Evolutionary conservation across 2,329 filamentous ascomycete species (phyloP).

Genomic region (Metarhizium guizhouense): DNA sequence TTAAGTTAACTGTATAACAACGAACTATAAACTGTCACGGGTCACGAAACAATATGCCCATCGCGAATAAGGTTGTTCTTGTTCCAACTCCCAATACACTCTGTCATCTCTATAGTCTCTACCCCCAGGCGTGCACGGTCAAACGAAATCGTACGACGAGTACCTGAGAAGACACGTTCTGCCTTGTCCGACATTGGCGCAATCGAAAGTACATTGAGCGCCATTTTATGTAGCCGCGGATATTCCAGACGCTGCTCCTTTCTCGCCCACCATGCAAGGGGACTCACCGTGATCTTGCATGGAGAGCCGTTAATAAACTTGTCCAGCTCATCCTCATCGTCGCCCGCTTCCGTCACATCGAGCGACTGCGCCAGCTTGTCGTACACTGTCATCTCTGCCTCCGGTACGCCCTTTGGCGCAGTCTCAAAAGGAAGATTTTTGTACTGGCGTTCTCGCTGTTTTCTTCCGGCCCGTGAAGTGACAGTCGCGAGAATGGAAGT

Average conservation of each 20-base stretch:
- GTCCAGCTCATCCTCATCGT: constrained; percentile 6
- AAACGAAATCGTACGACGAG: constrained; percentile 5
- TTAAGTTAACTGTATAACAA: neutral
- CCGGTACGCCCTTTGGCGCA: neutral
- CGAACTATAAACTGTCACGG: too few relatives aligned
- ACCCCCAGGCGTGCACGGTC: constrained; percentile 4
- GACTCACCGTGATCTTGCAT: constrained; percentile 3
- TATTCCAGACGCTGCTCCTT: constrained; percentile 6
- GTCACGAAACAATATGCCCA: neutral
- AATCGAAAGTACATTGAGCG: too few relatives aligned
- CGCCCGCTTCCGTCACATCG: neutral
- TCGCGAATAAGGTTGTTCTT: constrained; percentile 3
- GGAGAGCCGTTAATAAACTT: constrained; percentile 7
- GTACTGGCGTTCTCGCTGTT: too few relatives aligned
- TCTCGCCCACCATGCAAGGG: constrained; percentile 4
- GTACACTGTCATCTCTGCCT: neutral
- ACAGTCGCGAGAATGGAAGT: too few relatives aligned
- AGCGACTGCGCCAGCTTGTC: neutral
- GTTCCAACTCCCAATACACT: constrained; percentile 8
- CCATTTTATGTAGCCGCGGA: too few relatives aligned
- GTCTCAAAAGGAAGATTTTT: neutral
- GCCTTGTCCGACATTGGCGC: too few relatives aligned
- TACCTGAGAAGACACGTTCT: too few relatives aligned
- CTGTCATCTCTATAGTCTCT: constrained; percentile 7
- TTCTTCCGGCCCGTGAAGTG: too few relatives aligned